These are phyloP conservation scores for Marasmius tenuissimus DNA, from an alignment of 1,284 basidiomycete genomes.

Conservation along the genomic window DNA sequence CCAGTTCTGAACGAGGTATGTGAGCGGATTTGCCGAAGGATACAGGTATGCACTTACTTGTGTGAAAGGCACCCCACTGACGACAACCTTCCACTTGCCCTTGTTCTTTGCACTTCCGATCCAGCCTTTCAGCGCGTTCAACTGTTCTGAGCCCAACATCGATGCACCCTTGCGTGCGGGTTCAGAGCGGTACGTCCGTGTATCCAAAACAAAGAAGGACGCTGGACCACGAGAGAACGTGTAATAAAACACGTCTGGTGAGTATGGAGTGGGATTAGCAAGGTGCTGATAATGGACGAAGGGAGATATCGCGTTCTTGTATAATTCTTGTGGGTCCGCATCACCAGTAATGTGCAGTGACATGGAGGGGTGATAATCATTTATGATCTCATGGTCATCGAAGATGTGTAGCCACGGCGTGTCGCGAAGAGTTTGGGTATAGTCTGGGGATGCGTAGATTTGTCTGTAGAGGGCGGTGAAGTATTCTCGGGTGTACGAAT, in stretches of 20 bases:
- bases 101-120: background rate
- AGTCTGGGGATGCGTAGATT: background rate
- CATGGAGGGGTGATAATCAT: background rate
- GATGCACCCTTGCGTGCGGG: conserved; percentile 1
- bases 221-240: conserved; percentile 4
- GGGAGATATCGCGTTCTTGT: background rate
- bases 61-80: conserved; percentile 6
- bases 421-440: background rate
- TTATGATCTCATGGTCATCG: conserved; percentile 2
- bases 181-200: background rate
- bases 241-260: background rate
- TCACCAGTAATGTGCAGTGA: no score
- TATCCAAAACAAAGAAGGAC: conserved; percentile 8
- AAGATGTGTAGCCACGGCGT: conserved; percentile 3
- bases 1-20: background rate
- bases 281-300: background rate
- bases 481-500: background rate
- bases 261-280: background rate
- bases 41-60: background rate
- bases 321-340: background rate
- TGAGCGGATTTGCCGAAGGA: background rate
- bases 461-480: background rate
- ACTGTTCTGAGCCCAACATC: conserved; percentile 6
- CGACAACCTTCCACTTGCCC: conserved; percentile 3
- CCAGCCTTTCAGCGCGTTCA: background rate